Evolutionary conservation across 164 flowering plant species (phyloP).

Genomic region (Tinospora cordifolia): DNA sequence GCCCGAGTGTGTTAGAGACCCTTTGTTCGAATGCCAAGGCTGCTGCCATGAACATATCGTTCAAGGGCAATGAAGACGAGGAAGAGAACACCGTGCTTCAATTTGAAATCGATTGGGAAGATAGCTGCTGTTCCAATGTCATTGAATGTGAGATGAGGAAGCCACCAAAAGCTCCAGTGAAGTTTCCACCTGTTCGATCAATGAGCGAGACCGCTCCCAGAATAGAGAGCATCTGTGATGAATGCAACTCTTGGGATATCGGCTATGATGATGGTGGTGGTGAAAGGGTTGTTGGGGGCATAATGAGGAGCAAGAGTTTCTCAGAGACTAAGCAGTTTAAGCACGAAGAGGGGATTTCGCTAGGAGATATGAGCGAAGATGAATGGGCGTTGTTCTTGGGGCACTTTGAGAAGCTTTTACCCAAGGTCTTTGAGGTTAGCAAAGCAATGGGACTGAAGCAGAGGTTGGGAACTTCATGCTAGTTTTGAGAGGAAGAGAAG

Average conservation of each 20-base stretch:
- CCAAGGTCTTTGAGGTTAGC: constrained; percentile 42
- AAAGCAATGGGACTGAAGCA: constrained; percentile 37
- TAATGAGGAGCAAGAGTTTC: constrained; percentile 44
- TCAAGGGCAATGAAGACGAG: constrained; percentile 13
- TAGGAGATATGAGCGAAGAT: constrained; percentile 45
- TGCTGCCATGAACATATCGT: constrained; percentile 3
- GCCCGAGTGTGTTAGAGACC: constrained; percentile 47
- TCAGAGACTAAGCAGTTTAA: constrained; percentile 24
- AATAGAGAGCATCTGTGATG: not conserved
- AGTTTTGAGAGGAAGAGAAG: constrained; percentile 27
- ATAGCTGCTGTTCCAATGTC: constrained; percentile 1
- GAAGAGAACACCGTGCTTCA: constrained; percentile 26
- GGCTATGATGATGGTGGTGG: not conserved
- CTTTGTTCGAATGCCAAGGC: constrained; percentile 47
- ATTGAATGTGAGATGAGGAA: constrained; percentile 15
- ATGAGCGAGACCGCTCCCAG: constrained; percentile 13
- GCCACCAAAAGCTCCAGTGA: constrained; percentile 30
- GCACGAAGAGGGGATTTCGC: constrained; percentile 36
- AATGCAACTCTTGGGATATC: not conserved
- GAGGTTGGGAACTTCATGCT: constrained; percentile 57
- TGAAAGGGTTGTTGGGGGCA: not conserved
- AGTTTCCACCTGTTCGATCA: constrained; percentile 18
- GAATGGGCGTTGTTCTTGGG: constrained; percentile 54
- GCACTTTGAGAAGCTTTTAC: constrained; percentile 47
- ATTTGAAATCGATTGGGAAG: constrained; percentile 34